Evolutionary conservation across 192 early-diverging fungal species (phyloP).

Genomic region (Podochytrium sp.): DNA sequence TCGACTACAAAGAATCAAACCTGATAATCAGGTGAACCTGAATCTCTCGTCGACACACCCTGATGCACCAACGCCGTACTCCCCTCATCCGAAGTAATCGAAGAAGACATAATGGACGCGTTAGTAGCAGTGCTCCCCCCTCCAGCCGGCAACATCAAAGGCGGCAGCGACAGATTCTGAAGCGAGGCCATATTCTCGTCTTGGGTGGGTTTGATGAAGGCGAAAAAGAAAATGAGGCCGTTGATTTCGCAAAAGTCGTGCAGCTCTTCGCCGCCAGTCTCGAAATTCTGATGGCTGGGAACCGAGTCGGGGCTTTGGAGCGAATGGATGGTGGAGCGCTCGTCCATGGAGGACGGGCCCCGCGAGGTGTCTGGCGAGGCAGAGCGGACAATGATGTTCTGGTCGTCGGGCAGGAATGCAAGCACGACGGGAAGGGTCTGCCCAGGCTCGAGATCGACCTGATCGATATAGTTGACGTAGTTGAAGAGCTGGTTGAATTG

Average conservation of each 20-base stretch:
- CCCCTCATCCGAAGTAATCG: background rate
- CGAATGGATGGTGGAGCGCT: constrained; percentile 31
- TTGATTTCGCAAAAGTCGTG: constrained; percentile 78
- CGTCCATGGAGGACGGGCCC: constrained; percentile 7
- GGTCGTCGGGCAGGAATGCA: constrained; percentile 72
- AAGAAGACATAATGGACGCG: background rate
- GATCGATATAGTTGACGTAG: constrained; percentile 80
- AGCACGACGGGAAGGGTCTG: constrained; percentile 78
- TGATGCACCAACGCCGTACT: background rate
- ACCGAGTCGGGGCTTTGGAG: constrained; percentile 5
- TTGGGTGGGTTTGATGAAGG: constrained; percentile 49
- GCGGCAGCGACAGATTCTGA: background rate
- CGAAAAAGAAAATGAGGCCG: constrained; percentile 83
- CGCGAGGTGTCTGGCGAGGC: constrained; percentile 4
- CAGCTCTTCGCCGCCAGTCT: constrained; percentile 59
- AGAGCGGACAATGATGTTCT: background rate
- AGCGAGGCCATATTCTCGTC: background rate
- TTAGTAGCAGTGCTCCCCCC: background rate
- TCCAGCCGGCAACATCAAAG: background rate
- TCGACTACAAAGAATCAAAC: background rate
- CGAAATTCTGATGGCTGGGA: constrained; percentile 17
- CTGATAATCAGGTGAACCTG: constrained; percentile 34
- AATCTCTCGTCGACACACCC: constrained; percentile 4
- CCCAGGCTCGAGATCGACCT: constrained; percentile 66
- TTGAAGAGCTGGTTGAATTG: constrained; percentile 95